Percentiles rank a stretch among this genome's conserved stretches.
phyloP scores from a whole-genome alignment of 2,329 filamentous ascomycete genomes.

The Cytospora leucostoma region DNA sequence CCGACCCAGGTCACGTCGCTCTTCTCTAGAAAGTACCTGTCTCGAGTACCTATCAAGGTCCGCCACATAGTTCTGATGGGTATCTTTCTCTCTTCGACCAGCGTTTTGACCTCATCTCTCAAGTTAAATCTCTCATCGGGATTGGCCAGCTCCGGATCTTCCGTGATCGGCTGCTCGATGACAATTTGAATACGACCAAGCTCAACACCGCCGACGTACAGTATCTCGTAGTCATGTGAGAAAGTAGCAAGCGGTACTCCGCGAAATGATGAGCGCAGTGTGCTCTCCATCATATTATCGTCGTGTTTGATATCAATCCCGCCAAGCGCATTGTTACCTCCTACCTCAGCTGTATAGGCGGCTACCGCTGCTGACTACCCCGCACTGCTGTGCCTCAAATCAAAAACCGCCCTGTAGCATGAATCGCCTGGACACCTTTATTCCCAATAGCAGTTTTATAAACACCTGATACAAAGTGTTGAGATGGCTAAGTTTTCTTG shows the following conservation, averaged over 20 bases:
- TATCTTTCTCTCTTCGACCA: background rate
- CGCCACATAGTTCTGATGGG: background rate
- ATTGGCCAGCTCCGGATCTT: background rate
- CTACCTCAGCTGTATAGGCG: too few species aligned
- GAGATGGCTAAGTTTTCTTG: too few species aligned
- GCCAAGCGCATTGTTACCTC: background rate
- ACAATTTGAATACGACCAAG: background rate
- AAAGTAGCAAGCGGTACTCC: background rate
- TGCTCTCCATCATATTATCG: background rate
- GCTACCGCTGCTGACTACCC: too few species aligned
- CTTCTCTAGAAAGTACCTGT: background rate
- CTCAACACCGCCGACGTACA: conserved; percentile 8
- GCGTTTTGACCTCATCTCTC: background rate
- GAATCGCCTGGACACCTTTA: too few species aligned
- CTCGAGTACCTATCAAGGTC: background rate
- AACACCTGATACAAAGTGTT: too few species aligned
- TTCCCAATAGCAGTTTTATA: too few species aligned
- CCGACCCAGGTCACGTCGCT: background rate
- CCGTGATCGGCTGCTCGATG: background rate
- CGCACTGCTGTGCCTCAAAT: too few species aligned
- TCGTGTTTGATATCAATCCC: background rate
- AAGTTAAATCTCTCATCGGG: background rate
- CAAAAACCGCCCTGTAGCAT: too few species aligned
- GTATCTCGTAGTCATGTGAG: background rate
- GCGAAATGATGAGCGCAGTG: background rate